Evolutionary conservation across 2,329 filamentous ascomycete genomes (phyloP).

Genomic region (Monosporascus sp.): DNA sequence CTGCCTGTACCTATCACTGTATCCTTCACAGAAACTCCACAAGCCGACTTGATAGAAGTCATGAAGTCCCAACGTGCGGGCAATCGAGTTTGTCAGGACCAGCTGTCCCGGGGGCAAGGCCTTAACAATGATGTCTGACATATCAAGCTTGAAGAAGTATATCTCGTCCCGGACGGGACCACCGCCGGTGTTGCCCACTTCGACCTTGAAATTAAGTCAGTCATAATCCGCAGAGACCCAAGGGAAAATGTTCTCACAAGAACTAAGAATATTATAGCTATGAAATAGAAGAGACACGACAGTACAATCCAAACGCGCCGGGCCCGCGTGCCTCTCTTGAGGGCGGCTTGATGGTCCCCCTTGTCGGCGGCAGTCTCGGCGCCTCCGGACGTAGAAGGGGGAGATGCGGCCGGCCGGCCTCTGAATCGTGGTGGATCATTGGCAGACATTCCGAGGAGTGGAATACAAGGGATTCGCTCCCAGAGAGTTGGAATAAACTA

Average conservation of each 20-base stretch:
- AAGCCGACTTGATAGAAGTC: constrained; percentile 92
- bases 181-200: constrained; percentile 68
- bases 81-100: constrained; percentile 76
- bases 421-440: not conserved
- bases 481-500: not conserved
- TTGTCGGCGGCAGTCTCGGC: not conserved
- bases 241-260: constrained; percentile 44
- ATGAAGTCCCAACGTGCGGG: constrained; percentile 77
- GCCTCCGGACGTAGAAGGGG: not conserved
- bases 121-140: constrained; percentile 73
- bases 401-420: not conserved
- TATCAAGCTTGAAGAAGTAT: constrained; percentile 80
- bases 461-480: not conserved
- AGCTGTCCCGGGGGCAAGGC: constrained; percentile 59
- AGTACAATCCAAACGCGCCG: constrained; percentile 58
- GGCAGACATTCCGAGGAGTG: not conserved
- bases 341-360: constrained; percentile 17
- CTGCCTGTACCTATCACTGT: constrained; percentile 51
- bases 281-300: constrained; percentile 64
- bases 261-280: constrained; percentile 73
- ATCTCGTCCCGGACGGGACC: constrained; percentile 59
- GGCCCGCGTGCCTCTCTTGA: constrained; percentile 44
- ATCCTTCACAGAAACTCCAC: constrained; percentile 91
- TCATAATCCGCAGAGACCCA: not conserved
- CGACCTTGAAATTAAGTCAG: constrained; percentile 32